Conservation (phyloP, 345 rosid genomes). For the Acer negundo region DNA sequence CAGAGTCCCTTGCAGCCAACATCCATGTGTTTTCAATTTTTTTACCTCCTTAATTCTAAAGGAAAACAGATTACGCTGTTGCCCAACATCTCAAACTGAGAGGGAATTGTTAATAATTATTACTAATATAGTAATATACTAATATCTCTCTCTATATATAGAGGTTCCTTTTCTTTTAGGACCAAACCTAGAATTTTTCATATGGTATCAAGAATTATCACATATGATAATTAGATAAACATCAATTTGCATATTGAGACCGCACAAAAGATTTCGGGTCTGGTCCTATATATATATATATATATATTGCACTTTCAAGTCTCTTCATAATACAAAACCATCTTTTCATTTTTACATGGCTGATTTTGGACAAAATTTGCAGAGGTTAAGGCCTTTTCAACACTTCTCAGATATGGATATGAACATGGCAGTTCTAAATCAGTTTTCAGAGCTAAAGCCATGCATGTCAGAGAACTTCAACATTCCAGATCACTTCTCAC, state of each 20-base stretch:
- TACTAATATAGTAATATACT: no score
- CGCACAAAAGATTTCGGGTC: no score
- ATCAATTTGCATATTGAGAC: no score
- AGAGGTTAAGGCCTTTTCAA: conserved; percentile 29
- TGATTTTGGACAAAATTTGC: conserved; percentile 32
- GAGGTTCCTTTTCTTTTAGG: no score
- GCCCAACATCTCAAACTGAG: background rate
- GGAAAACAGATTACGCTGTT: conserved; percentile 21
- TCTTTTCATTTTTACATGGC: conserved; percentile 11
- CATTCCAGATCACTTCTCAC: conserved; percentile 22
- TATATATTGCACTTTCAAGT: conserved; percentile 10
- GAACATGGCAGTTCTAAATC: conserved; percentile 36
- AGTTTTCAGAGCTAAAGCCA: conserved; percentile 37
- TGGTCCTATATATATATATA: background rate
- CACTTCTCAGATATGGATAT: conserved; percentile 27
- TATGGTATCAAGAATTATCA: no score
- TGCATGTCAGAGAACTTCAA: conserved; percentile 28
- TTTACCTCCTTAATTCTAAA: conserved; percentile 32
- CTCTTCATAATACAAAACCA: conserved; percentile 9
- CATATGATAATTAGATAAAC: no score
- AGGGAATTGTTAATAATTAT: no score
- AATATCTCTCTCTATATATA: no score
- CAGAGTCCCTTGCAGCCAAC: conserved; percentile 22
- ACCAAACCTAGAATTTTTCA: no score
- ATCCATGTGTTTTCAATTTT: conserved; percentile 23